Conservation (phyloP, 140 eudicot species). For the Anethum foeniculum region DNA sequence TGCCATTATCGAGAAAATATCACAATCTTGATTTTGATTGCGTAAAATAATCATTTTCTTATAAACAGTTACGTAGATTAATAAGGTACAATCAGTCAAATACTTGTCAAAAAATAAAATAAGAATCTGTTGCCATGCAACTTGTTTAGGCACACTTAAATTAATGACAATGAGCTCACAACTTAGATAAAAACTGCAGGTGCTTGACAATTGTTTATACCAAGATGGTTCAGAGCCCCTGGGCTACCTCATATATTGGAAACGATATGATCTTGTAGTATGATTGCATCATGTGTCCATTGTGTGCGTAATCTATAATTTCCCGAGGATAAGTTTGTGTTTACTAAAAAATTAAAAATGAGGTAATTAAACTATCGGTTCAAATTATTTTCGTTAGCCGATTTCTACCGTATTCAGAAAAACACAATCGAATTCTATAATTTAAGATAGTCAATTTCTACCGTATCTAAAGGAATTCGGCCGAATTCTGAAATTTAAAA, state of each 20-base stretch:
- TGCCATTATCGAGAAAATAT: slow-evolving; percentile 5
- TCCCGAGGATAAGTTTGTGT: too few species aligned
- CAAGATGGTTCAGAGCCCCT: background rate
- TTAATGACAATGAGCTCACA: background rate
- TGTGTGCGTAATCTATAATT: too few species aligned
- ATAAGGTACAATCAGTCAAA: background rate
- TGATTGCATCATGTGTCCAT: background rate
- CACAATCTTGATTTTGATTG: background rate
- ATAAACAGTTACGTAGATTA: background rate
- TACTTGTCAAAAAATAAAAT: background rate
- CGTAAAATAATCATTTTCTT: background rate
- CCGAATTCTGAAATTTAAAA: background rate
- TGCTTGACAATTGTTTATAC: background rate
- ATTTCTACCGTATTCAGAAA: too few species aligned
- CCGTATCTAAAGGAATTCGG: background rate
- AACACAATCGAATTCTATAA: too few species aligned
- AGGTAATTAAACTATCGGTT: too few species aligned
- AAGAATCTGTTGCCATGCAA: background rate
- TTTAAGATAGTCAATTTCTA: too few species aligned
- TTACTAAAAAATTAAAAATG: too few species aligned
- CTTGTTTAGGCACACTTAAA: background rate
- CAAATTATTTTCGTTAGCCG: too few species aligned
- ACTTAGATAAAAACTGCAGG: background rate
- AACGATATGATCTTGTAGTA: background rate
- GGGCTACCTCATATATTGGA: background rate